A percentile compares a stretch with the other conserved stretches of the same genome.
phyloP scores from a whole-genome alignment of 1,139 yeast genomes.

The Saccharomyces pastorianus region DNA sequence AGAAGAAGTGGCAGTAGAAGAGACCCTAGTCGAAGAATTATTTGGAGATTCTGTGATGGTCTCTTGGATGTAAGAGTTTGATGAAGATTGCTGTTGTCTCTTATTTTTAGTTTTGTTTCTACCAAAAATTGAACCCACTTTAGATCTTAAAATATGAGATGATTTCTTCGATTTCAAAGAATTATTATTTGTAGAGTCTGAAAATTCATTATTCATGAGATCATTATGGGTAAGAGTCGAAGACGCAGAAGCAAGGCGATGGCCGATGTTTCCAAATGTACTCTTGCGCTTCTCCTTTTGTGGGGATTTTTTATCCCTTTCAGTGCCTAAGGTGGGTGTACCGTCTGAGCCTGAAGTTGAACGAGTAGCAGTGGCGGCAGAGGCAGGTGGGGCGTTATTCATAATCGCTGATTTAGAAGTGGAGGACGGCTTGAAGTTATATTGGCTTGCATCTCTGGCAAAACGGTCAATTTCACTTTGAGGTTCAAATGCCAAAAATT shows the following conservation, averaged over 20 bases:
- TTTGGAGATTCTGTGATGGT: conserved; percentile 6
- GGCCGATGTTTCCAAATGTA: conserved; percentile 15
- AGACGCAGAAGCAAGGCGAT: conserved; percentile 17
- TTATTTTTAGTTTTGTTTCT: conserved; percentile 41
- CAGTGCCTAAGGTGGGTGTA: not conserved
- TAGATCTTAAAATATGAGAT: conserved; percentile 50
- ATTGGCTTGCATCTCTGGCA: conserved; percentile 39
- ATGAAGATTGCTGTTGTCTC: conserved; percentile 7
- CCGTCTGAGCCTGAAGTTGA: too few relatives aligned
- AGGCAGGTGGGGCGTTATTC: not conserved
- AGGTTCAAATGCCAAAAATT: conserved; percentile 54
- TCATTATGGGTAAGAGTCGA: conserved; percentile 23
- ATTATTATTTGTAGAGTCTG: conserved; percentile 20
- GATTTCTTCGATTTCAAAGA: conserved; percentile 23
- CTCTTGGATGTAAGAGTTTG: conserved; percentile 12
- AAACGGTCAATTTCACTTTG: conserved; percentile 49
- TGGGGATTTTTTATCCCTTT: not conserved
- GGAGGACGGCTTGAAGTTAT: conserved; percentile 12
- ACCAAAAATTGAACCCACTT: conserved; percentile 78
- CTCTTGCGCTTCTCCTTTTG: conserved; percentile 16
- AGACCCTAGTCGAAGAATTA: not conserved
- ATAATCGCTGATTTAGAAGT: not conserved
- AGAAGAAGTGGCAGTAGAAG: not conserved
- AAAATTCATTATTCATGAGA: conserved; percentile 26
- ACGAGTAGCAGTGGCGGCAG: not conserved